Conservation (phyloP, 2,329 filamentous ascomycete species). For the Fusarium sp. region DNA sequence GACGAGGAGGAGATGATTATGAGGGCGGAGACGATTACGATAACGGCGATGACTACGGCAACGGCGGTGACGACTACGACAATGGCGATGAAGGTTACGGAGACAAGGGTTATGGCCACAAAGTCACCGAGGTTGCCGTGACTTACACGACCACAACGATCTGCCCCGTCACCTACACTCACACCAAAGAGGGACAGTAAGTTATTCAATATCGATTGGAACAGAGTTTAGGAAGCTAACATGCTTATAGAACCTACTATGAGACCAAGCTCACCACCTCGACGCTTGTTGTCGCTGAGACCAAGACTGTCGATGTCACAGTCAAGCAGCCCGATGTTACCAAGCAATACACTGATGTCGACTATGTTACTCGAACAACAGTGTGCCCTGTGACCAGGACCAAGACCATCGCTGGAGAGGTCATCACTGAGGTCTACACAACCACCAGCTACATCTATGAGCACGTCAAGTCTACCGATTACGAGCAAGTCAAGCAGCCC, state of each 20-base stretch:
- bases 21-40: conserved; percentile 27
- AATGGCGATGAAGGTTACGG: conserved; percentile 22
- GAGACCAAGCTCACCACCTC: conserved; percentile 62
- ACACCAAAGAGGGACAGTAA: conserved; percentile 59
- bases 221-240: conserved; percentile 30
- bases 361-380: conserved; percentile 61
- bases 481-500: conserved; percentile 56
- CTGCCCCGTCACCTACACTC: conserved; percentile 63
- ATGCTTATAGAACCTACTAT: conserved; percentile 56
- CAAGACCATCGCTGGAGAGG: conserved; percentile 52
- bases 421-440: conserved; percentile 50
- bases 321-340: conserved; percentile 55
- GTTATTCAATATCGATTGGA: conserved; percentile 34
- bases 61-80: conserved; percentile 23
- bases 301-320: conserved; percentile 57
- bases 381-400: conserved; percentile 62
- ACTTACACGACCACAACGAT: conserved; percentile 62
- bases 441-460: conserved; percentile 51
- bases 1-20: conserved; percentile 41
- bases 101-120: conserved; percentile 13
- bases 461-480: conserved; percentile 51
- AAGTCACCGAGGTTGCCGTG: conserved; percentile 43
- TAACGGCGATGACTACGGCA: conserved; percentile 22
- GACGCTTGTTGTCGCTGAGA: conserved; percentile 60
- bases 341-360: conserved; percentile 53